These are phyloP conservation scores for Moniliella sp. DNA, from an alignment of 1,284 basidiomycete genomes.

Conservation along the genomic window DNA sequence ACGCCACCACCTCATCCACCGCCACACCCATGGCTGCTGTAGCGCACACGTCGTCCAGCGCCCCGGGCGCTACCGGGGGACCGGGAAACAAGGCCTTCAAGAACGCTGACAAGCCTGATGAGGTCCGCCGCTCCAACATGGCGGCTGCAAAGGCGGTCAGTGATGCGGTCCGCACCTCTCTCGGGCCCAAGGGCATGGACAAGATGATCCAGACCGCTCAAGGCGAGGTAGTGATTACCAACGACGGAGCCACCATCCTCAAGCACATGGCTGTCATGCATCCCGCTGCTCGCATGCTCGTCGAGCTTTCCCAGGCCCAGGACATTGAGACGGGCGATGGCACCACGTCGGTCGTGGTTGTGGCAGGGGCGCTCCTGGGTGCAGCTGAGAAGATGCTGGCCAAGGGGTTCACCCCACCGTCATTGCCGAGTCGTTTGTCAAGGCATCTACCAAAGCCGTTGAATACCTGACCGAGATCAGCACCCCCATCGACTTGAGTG, in stretches of 20 bases:
- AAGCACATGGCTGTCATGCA: constrained; percentile 93
- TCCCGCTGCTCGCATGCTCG: constrained; percentile 86
- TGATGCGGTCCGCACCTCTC: constrained; percentile 83
- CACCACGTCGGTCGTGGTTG: constrained; percentile 91
- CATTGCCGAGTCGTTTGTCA: constrained; percentile 84
- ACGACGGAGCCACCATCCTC: constrained; percentile 93
- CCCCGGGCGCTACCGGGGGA: background rate
- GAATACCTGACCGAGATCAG: constrained; percentile 84
- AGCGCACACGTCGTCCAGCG: too few species aligned
- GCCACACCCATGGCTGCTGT: too few species aligned
- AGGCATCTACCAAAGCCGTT: constrained; percentile 72
- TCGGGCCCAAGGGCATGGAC: constrained; percentile 97
- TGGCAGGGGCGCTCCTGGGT: constrained; percentile 74
- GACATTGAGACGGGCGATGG: constrained; percentile 97
- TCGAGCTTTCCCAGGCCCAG: constrained; percentile 90
- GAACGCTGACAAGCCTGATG: constrained; percentile 33
- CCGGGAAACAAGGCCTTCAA: constrained; percentile 23
- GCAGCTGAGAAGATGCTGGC: constrained; percentile 90
- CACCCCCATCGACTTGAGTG: constrained; percentile 71
- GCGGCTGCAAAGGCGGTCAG: constrained; percentile 56
- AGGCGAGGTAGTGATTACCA: constrained; percentile 92
- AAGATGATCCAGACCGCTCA: constrained; percentile 98
- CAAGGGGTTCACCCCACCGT: constrained; percentile 92
- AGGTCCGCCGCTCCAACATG: constrained; percentile 29
- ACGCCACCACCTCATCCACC: too few species aligned